Base-by-base conservation (phyloP, 31 red algal genomes). In the Odonthalia washingtoniensis region DNA sequence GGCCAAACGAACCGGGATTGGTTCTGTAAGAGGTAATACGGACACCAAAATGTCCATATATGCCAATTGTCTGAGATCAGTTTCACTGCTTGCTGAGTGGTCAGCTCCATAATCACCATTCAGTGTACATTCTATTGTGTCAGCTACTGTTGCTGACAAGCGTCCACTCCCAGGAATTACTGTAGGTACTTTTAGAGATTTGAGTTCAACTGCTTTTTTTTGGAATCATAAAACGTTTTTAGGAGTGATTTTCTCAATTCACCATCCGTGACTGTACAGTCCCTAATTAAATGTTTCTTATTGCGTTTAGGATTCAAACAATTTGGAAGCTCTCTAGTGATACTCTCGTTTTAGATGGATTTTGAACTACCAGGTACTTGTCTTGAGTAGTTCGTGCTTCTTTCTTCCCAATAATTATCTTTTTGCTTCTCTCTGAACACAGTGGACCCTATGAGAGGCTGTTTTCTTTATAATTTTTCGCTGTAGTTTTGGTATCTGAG, bases 21-120 rank as follows among this genome's bases (percentile, higher is more conserved):
- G 68, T 18, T 31, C 30, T 18, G 30, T 33, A 18, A 72, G 30
- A 16, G 16, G 21, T 18, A 33, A 31, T 12, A 31, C 68, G 12
- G 16, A 32, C 27, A 33, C 21, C 14, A 18, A 28, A 16, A 72
- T 12, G 21, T 12, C 68, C n/a, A 31, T 72, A 16, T 72, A 12
- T 16, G 12, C 30, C 68, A 72, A 72, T 28, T 33, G 26, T 28
- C 14, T 12, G 27, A 72, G 12, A 14, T 28, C 16, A 33, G 26
- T 12, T 14, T 33, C 21, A 28, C 21, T 18, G 30, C n/a, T 72
- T 21, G 12, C 16, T 16, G 21, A 28, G 12, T 33, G 30, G 68
- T 72, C 68, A 18, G 68, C 68, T 72, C 27, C 68, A 33, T 33
- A 28, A 72, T 72, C 68, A 31, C 68, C 68, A 28, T 72, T 72